A percentile compares a stretch with the other conserved stretches of the same genome.
These are phyloP conservation scores for Coemansia sp. DNA, from an alignment of 192 early-diverging fungal genomes.

Conservation along the genomic window DNA sequence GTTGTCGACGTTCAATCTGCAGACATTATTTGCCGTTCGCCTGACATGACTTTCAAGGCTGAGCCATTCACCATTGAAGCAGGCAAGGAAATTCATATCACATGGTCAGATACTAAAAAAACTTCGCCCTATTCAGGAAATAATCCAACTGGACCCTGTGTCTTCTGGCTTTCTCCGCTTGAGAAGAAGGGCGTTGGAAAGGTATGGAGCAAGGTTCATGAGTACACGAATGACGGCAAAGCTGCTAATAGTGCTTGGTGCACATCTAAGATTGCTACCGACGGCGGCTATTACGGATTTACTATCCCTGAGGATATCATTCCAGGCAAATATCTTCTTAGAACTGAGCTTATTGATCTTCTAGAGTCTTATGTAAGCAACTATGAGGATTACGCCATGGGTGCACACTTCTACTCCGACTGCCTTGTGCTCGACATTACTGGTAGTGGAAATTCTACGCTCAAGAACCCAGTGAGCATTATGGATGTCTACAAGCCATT, in stretches of 20 bases:
- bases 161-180: neutral
- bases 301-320: neutral
- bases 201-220: constrained; percentile 5
- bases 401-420: neutral
- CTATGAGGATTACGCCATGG: neutral
- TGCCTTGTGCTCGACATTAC: neutral
- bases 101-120: neutral
- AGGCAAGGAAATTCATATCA: neutral
- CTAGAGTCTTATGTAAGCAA: neutral
- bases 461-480: neutral
- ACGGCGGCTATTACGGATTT: neutral
- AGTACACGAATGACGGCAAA: neutral
- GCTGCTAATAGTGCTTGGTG: neutral
- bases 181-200: neutral
- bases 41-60: neutral
- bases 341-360: neutral
- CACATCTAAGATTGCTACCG: neutral
- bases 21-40: neutral
- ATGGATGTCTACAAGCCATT: neutral
- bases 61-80: neutral
- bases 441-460: neutral
- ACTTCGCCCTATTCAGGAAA: neutral
- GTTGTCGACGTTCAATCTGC: neutral
- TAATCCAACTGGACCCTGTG: neutral
- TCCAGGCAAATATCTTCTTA: neutral